Base-by-base conservation (phyloP, 2,329 filamentous ascomycete species). In the Cylindrodendrum hubeiense region DNA sequence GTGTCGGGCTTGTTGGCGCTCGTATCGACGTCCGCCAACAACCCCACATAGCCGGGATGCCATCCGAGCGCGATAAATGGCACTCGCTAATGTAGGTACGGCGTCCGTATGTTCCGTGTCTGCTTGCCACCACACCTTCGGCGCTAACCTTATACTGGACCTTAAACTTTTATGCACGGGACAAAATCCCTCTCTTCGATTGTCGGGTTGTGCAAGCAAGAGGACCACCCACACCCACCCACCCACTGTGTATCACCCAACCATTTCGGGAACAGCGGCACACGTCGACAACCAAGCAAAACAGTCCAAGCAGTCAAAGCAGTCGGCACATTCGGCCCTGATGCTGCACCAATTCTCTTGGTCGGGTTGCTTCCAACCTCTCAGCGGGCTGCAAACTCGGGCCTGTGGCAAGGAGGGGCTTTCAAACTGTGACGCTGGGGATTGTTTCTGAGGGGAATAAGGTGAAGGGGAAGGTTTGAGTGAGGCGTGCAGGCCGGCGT, bases 31-130 rank as follows among this genome's bases (percentile, higher is more conserved):
- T 67, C 52, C 15, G 7, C 6, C 34, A n/a, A 39, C 43, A 52
- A n/a, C 30, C 44, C 56, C 67, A 70, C 71, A 73, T 67, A 66
- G 15, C 37, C 37, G 37, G 37, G 21, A 60, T 65, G 60, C 61
- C 60, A 67, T 73, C 54, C 47, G 58, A 64, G 52, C 54, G 53
- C 41, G 19, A 49, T 50, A 53, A 68, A 64, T 51, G 67, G 70
- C n/a, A 66, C 52, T 60, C 57, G 39, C 67, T 71, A 68, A 70
- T 70, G 67, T 67, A 73, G 68, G 67, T 66, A 65, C 60, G 44
- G 63, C 46, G 12, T 9, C 39, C 52, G 19, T 51, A 49, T 54
- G 56, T 58, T 57, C 43, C 53, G 59, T 56, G 52, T 61, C 57
- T 58, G 57, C 43, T 49, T 44, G 39, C 37, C n/a, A 52, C 19